Base-by-base conservation (phyloP, 331 rosid species). In the Rosa hybrid region DNA sequence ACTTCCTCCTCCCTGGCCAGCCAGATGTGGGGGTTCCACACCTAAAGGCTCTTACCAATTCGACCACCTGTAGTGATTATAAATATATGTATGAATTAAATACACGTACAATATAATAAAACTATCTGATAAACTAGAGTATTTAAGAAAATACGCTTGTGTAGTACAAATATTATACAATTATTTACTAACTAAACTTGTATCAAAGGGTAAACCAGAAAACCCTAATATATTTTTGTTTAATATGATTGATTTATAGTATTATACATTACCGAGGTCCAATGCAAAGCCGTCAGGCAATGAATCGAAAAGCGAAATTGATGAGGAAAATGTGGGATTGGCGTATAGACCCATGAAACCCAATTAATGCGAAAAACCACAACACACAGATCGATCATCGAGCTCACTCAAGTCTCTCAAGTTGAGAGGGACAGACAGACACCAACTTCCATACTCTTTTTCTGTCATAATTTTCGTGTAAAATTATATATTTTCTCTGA, bases 331-430 rank as follows among this genome's bases (percentile, higher is more conserved):
- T 68, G 49, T 71, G 83, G 86, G 79, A 65, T 74, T 74, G 85
- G 87, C 84, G 86, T 67, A 12, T 77, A 59, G 72, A 65, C 41
- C 79, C 30, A 60, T 21, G 84, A 45, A 56, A 34, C 18, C 45
- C 85, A 85, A 70, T 85, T 63, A 87, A 80, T 85, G 86, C 72
- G 80, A 79, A n/a, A 45, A 68, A 53, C 75, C 76, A 77, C 81
- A 64, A 25, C 38, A 70, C 67, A 77, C 45, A 78, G 80, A 7
- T 39, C 45, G 71, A 38, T 67, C 48, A 67, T 67, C 48, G 48
- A 16, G 6, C 45, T 67, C 44, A 27, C 70, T 63, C n/a, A 30
- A 25, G 44, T 64, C 70, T 2, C 39, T 16, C 45, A 41, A 42
- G 4, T 77, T 81, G 62, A 65, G 69, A 71, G 34, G 41, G 18